Evolutionary conservation across 768 basidiomycete genomes (phyloP).

Genomic region (Lentinula aciculospora): DNA sequence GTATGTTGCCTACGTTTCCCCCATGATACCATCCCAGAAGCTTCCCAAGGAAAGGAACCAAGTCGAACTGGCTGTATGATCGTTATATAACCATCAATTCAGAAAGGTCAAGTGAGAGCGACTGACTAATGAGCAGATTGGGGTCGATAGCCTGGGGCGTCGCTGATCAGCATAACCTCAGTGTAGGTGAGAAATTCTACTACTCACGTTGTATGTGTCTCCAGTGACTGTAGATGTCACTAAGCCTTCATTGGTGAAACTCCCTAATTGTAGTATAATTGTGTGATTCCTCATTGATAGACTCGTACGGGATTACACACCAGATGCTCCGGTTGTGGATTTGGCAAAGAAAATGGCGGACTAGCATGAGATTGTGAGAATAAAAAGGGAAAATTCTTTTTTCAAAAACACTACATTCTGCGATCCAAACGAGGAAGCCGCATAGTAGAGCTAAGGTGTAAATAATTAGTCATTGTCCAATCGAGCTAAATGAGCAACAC

Average conservation of each 20-base stretch:
- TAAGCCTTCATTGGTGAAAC: constrained; percentile 41
- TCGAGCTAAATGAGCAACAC: background rate
- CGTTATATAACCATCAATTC: too few relatives aligned
- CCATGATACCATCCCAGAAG: constrained; percentile 53
- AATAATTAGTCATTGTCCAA: background rate
- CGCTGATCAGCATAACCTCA: background rate
- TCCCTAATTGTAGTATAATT: constrained; percentile 18
- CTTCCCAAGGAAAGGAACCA: constrained; percentile 50
- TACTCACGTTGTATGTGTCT: constrained; percentile 36
- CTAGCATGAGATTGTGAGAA: constrained; percentile 14
- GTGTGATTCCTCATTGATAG: constrained; percentile 5
- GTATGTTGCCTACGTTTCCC: constrained; percentile 22
- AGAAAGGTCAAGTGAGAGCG: background rate
- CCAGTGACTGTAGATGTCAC: constrained; percentile 36
- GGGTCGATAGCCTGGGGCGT: constrained; percentile 45
- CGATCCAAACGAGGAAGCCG: constrained; percentile 51
- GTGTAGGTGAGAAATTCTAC: too few relatives aligned
- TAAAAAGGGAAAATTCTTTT: background rate
- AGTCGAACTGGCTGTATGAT: constrained; percentile 11
- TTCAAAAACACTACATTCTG: constrained; percentile 29
- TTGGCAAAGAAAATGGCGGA: constrained; percentile 54
- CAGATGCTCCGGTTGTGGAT: constrained; percentile 41
- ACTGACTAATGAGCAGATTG: constrained; percentile 18
- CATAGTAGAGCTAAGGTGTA: constrained; percentile 41
- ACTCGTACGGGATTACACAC: constrained; percentile 11